Evolutionary conservation across 2,329 filamentous ascomycete species (phyloP).

Genomic region (Alternaria brassicae): DNA sequence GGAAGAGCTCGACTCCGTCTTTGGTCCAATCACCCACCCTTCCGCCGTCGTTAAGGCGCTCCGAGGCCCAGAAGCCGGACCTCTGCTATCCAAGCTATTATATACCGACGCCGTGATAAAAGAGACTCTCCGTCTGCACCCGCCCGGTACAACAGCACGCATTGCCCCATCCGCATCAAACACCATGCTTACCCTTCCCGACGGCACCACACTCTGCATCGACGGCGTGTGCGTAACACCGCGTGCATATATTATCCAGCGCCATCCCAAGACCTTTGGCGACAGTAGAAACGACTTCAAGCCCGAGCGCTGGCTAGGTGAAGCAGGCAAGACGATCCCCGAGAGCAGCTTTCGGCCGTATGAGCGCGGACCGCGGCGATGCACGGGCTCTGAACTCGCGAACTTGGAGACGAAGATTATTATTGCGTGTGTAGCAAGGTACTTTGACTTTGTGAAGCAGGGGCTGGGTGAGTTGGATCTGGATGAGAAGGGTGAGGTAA

Average conservation of each 20-base stretch:
- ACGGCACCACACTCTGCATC: slow-evolving; percentile 15
- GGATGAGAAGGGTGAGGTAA: slow-evolving; percentile 6
- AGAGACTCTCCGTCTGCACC: slow-evolving; percentile 54
- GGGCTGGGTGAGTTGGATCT: slow-evolving; percentile 33
- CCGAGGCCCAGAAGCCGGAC: not conserved
- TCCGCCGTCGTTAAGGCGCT: not conserved
- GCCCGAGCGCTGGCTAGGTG: slow-evolving; percentile 26
- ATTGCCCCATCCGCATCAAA: slow-evolving; percentile 18
- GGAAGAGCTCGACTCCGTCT: not conserved
- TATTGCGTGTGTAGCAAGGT: slow-evolving; percentile 57
- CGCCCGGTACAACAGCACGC: slow-evolving; percentile 33
- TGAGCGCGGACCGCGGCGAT: slow-evolving; percentile 61
- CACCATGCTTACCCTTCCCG: slow-evolving; percentile 17
- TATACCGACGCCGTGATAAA: slow-evolving; percentile 54
- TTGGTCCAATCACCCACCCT: not conserved
- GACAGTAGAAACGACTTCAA: slow-evolving; percentile 30
- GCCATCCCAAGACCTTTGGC: slow-evolving; percentile 25
- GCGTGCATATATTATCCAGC: slow-evolving; percentile 25
- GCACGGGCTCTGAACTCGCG: slow-evolving; percentile 63
- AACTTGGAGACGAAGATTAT: slow-evolving; percentile 60
- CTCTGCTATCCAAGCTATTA: slow-evolving; percentile 44
- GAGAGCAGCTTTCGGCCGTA: slow-evolving; percentile 62
- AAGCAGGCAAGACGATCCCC: slow-evolving; percentile 29
- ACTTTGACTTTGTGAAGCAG: slow-evolving; percentile 53
- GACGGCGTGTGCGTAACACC: slow-evolving; percentile 21